A percentile compares a stretch with the other conserved stretches of the same genome.
These are phyloP conservation scores for Malassezia equina DNA, from an alignment of 1,284 basidiomycete species.

Conservation along the genomic window DNA sequence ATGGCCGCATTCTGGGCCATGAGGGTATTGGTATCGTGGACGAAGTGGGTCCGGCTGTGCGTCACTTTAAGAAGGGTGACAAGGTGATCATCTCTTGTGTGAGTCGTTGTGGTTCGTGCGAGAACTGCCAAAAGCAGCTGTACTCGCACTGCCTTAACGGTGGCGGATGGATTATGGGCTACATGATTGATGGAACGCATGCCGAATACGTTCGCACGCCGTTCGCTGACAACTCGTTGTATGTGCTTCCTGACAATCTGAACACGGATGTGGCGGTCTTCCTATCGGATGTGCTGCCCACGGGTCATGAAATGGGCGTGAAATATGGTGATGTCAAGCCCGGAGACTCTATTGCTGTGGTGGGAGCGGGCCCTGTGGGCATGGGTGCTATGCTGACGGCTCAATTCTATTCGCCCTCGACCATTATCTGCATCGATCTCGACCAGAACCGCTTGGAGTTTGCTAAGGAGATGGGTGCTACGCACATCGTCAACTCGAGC, in stretches of 20 bases:
- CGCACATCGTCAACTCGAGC: constrained; percentile 1
- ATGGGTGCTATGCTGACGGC: neutral
- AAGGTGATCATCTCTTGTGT: constrained; percentile 18
- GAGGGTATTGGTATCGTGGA: constrained; percentile 38
- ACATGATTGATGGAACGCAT: neutral
- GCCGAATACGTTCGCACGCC: neutral
- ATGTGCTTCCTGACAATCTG: neutral
- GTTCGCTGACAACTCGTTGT: neutral
- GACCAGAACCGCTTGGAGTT: neutral
- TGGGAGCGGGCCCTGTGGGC: neutral
- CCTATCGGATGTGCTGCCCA: constrained; percentile 5
- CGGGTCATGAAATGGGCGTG: neutral
- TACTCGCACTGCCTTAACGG: constrained; percentile 2
- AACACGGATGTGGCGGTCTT: constrained; percentile 1
- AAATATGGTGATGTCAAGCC: neutral
- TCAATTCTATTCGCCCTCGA: neutral
- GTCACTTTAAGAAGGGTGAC: constrained; percentile 29
- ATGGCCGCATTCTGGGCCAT: constrained; percentile 22
- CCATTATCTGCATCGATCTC: neutral
- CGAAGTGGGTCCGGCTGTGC: constrained; percentile 25
- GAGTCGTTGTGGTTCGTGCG: neutral
- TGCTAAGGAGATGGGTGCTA: neutral
- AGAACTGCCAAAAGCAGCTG: constrained; percentile 2
- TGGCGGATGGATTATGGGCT: neutral
- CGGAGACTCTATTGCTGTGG: neutral